phyloP scores from a whole-genome alignment of 768 basidiomycete genomes.

The Calocybe gangraenosa region DNA sequence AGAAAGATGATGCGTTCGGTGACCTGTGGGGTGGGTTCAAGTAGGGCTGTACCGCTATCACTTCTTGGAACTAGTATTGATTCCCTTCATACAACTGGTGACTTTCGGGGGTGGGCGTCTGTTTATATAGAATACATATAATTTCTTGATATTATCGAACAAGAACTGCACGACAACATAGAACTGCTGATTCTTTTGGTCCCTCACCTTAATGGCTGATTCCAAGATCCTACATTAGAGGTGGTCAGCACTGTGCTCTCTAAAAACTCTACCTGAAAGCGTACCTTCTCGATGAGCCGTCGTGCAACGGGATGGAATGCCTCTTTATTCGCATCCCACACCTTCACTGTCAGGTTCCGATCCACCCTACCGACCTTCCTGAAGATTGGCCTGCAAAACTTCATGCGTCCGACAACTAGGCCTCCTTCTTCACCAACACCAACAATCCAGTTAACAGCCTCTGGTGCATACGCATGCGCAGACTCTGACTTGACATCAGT shows the following conservation, averaged over 20 bases:
- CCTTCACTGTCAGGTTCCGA: constrained; percentile 42
- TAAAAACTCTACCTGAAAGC: background rate
- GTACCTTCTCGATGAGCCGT: constrained; percentile 72
- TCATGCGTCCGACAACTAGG: constrained; percentile 76
- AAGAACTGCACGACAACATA: too few relatives aligned
- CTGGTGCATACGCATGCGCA: constrained; percentile 45
- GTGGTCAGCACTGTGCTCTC: background rate
- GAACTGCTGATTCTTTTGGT: too few relatives aligned
- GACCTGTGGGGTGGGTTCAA: constrained; percentile 86
- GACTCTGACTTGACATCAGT: constrained; percentile 40
- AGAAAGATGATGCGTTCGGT: constrained; percentile 78
- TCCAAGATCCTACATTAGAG: background rate
- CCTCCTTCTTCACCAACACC: constrained; percentile 53
- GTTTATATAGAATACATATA: too few relatives aligned
- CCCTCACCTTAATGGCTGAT: background rate
- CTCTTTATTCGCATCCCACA: constrained; percentile 42
- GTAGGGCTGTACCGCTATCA: constrained; percentile 23
- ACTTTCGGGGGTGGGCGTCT: too few relatives aligned
- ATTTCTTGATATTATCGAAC: too few relatives aligned
- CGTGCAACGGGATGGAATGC: constrained; percentile 77
- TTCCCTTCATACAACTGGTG: too few relatives aligned
- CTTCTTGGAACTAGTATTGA: background rate
- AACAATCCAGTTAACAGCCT: constrained; percentile 66
- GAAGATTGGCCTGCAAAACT: constrained; percentile 75
- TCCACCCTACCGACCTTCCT: constrained; percentile 52